Base-by-base conservation (phyloP, 2,329 filamentous ascomycete genomes). In the Colletotrichum ledebouriae region DNA sequence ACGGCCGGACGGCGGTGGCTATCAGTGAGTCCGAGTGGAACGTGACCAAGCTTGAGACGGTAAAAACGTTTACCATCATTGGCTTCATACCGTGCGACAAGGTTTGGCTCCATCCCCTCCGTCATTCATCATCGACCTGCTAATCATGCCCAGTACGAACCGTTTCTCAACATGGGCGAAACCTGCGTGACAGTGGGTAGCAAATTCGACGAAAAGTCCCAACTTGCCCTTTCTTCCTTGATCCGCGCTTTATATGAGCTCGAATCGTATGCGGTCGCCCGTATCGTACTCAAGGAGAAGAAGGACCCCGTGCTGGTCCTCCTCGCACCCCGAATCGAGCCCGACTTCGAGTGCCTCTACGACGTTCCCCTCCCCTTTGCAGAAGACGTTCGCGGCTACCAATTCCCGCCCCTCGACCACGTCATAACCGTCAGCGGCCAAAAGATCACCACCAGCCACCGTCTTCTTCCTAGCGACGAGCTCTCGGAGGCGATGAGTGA, bases 351-450 rank as follows among this genome's bases (percentile, higher is more conserved):
- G 77, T 95, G 93, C 73, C 84, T 99, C 2, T 90, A 97, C 71
- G 96, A 99, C 75, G 87, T 97, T 1, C 94, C 96, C 41, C 84
- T 98, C 6, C 96, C 96, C 0, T 99, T 98, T 75, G 91, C 94
- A 2, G 96, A 99, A 81, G 96, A 99, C 75, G 85, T 98, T 55
- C 89, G 96, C 41, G 86, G 86, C n/a, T 98, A 98, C 77, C 91
- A 90, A 66, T 99, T 99, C 72, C 94, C 96, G 6, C 93, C 95
- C 0, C 82, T 99, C 11, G 94, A 97, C 76, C 92, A 89, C 70
- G 91, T 98, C 33, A 82, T 97, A 68, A 98, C 94, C 0, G 86
- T 97, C n/a, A 94, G 90, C 11, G 95, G 95, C 1, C 92, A 93
- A 71, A 86, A 87, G 9, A 82, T 98, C 56, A 92, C 88, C 11